Base-by-base conservation (phyloP, 352 stramenopile genomes). In the Pythium insidiosum region DNA sequence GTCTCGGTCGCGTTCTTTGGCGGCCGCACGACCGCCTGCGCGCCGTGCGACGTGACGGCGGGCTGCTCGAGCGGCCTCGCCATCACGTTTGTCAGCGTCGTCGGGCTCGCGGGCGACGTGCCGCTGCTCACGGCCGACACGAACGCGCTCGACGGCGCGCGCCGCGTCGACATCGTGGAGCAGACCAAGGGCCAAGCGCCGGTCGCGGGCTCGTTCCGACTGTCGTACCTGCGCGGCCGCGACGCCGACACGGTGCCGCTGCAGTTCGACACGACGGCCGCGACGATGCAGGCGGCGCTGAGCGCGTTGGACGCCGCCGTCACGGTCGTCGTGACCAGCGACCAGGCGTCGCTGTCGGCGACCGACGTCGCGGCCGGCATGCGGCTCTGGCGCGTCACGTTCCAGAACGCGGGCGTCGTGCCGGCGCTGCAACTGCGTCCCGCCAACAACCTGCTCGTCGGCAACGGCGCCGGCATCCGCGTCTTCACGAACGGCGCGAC, bases 361-460 rank as follows among this genome's bases (percentile, higher is more conserved):
- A 36, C 41, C 11, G 68, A 85, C 2, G 43, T 55, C 3, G 50
- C 48, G 0, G 66, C 50, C 0, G 75, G 73, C 2, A 66, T 71
- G 13, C 73, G 73, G 6, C 73, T 97, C 36, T 98, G 88, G 75
- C 56, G 60, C 13, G 84, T 98, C 5, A 89, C 86, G 6, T 98
- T 98, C 61, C 38, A 68, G 11, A 82, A 96, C 37, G 87, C 83
- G 38, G 94, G 94, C 4, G 78, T 95, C 51, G 70, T 98, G 1
- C 86, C 95, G n/a, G 51, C 76, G 28, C 58, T 98, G 49, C 45
- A 80, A 20, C 53, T 96, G 33, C 70, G 80, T 16, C 60, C 69
- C 19, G 57, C 62, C 10, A 88, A 96, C 59, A 82, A 88, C 40
- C 42, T 76, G 13, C 66, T 98, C 2, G 66, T 84, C 12, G 94